phyloP scores from a whole-genome alignment of 2,329 filamentous ascomycete genomes.

The Penicillium paneum region DNA sequence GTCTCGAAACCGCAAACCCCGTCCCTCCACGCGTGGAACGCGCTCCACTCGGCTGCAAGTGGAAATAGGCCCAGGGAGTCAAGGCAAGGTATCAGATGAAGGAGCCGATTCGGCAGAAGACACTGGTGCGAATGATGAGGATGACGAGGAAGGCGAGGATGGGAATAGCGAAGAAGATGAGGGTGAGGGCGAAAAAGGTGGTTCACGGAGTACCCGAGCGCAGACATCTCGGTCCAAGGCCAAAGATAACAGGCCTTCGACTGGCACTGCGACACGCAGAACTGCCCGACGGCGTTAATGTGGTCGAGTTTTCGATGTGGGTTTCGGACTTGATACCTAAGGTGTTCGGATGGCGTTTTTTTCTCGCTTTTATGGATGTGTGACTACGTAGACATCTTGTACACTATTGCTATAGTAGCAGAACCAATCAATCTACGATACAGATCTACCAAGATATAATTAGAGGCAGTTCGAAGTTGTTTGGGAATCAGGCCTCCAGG shows the following conservation, averaged over 20 bases:
- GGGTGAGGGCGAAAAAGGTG: conserved; percentile 33
- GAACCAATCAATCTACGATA: background rate
- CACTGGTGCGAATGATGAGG: conserved; percentile 38
- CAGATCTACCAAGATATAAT: background rate
- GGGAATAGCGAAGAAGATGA: conserved; percentile 39
- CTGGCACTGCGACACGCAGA: conserved; percentile 37
- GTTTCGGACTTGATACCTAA: conserved; percentile 28
- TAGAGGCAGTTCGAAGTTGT: background rate
- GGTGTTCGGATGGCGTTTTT: conserved; percentile 11
- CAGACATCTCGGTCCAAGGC: conserved; percentile 36
- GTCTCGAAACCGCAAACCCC: conserved; percentile 38
- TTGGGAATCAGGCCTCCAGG: conserved; percentile 20
- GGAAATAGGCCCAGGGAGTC: conserved; percentile 33
- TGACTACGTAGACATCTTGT: conserved; percentile 1
- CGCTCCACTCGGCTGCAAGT: conserved; percentile 41
- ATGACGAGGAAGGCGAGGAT: conserved; percentile 39
- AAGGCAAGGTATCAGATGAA: conserved; percentile 34
- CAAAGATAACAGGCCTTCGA: conserved; percentile 34
- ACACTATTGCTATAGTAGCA: background rate
- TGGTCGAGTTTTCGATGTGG: background rate
- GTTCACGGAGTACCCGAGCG: conserved; percentile 40
- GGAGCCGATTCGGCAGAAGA: conserved; percentile 40
- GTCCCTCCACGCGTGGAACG: conserved; percentile 35
- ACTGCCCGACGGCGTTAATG: conserved; percentile 34
- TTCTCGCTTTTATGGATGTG: background rate